phyloP scores from a whole-genome alignment of 805 yeast species.

The Candida berthetii region DNA sequence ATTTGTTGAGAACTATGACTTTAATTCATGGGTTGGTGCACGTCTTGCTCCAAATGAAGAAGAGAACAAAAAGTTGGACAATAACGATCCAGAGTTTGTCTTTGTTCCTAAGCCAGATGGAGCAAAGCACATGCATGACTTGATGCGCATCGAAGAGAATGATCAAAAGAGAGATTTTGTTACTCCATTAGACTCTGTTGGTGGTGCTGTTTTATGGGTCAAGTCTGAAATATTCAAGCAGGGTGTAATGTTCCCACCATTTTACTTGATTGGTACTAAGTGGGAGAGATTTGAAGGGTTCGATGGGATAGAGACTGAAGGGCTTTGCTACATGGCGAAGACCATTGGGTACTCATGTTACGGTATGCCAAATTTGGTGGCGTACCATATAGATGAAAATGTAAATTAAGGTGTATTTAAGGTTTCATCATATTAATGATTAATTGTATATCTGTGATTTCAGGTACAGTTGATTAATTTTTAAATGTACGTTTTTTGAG shows the following conservation, averaged over 20 bases:
- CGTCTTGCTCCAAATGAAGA: constrained; percentile 21
- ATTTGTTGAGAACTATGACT: constrained; percentile 24
- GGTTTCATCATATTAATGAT: too few species aligned
- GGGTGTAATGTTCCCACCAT: constrained; percentile 40
- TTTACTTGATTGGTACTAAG: constrained; percentile 34
- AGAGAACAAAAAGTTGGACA: constrained; percentile 9
- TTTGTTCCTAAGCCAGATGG: constrained; percentile 20
- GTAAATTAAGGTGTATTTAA: too few species aligned
- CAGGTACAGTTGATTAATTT: too few species aligned
- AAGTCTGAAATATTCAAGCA: constrained; percentile 37
- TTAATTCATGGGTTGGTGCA: constrained; percentile 28
- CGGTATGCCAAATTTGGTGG: constrained; percentile 43
- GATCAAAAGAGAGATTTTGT: constrained; percentile 5
- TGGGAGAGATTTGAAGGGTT: constrained; percentile 43
- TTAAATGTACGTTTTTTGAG: too few species aligned
- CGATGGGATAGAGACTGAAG: constrained; percentile 52
- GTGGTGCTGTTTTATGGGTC: constrained; percentile 43
- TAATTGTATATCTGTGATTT: too few species aligned
- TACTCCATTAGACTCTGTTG: constrained; percentile 39
- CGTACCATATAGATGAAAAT: constrained; percentile 24
- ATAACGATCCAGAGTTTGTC: constrained; percentile 12
- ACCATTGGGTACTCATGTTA: constrained; percentile 39
- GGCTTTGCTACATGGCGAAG: constrained; percentile 41
- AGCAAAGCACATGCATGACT: constrained; percentile 16
- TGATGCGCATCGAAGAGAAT: constrained; percentile 8